A percentile compares a stretch with the other conserved stretches of the same genome.
phyloP scores from a whole-genome alignment of 768 basidiomycete species.

The Myochromella boudieri region DNA sequence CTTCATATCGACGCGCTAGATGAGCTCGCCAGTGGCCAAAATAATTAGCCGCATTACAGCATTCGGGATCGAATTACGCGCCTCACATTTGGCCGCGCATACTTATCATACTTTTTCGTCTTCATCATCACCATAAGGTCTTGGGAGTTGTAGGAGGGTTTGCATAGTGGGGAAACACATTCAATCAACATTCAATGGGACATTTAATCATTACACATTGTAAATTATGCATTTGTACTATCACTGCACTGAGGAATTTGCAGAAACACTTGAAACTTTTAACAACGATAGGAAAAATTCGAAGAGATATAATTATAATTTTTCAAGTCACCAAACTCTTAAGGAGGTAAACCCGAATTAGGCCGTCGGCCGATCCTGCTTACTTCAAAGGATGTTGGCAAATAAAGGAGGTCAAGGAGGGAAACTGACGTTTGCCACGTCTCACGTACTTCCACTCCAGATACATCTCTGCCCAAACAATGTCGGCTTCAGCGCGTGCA shows the following conservation, averaged over 20 bases:
- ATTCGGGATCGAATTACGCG: constrained; percentile 5
- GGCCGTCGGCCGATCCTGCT: constrained; percentile 6
- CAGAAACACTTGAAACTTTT: constrained; percentile 2
- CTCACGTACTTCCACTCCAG: constrained; percentile 10
- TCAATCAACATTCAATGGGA: background rate
- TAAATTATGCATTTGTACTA: constrained; percentile 7
- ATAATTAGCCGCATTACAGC: background rate
- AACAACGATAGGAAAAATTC: background rate
- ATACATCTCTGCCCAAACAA: constrained; percentile 11
- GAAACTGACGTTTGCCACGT: constrained; percentile 21
- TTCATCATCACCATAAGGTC: constrained; percentile 1
- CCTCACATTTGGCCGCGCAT: constrained; percentile 6
- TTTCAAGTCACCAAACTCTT: background rate
- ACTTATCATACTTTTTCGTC: constrained; percentile 3
- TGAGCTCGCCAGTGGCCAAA: background rate
- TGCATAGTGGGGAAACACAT: background rate
- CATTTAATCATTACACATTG: background rate
- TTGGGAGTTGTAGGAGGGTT: constrained; percentile 2
- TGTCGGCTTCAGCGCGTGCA: constrained; percentile 66
- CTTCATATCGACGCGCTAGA: constrained; percentile 3
- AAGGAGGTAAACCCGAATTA: background rate
- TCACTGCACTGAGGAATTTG: constrained; percentile 9
- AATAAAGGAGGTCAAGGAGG: constrained; percentile 5
- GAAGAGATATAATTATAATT: background rate
- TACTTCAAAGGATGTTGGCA: constrained; percentile 7